Evolutionary conservation across 2,329 filamentous ascomycete genomes (phyloP), one percentile per base, ranked within the genome.

Genomic region (Herpomyces periplanetae): DNA sequence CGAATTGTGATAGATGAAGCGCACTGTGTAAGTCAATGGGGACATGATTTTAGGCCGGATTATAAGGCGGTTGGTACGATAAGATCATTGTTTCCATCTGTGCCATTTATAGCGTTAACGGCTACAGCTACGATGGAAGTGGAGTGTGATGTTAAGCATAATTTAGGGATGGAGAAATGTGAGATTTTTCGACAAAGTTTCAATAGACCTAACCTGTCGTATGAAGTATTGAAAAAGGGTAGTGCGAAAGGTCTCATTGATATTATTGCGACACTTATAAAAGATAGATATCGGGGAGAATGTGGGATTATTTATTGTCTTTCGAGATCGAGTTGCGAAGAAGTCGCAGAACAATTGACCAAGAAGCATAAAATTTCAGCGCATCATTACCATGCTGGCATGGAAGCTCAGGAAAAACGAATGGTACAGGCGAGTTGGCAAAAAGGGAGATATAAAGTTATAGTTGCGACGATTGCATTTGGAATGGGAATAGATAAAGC

Each of bases 401-500:
- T 96, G 39, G 42, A 54, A 2, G 34, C 61, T 0, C 41, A 49
- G 3, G 52, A 64, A 19, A 75, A 75, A 34, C 45, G 48, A 1
- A 35, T 47, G 4, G 51, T 80, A 3, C 75, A 91, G 35, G 51
- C 51, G 24, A 38, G 56, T 12, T 96, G 80, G 80, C 80, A 96
- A 35, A 43, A 41, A 16, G 69, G 71, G 4, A 41, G 45, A 19
- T 52, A 61, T 30, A 64, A 87, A 28, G 65, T 96, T 13, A 75
- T 91, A 24, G 71, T 88, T 11, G 75, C 75, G 2, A 91, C 75
- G 0, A 91, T 69, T 1, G 75, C 75, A 0, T 91, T 91, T 31
- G 75, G 75, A 2, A 91, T 91, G 75, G 75, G 75, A 11, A 88
- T 91, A 26, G 73, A 91, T 37, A 88, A 88, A 37, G 58, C 80